These are phyloP conservation scores for Phellopilus nigrolimitatus DNA, from an alignment of 1,284 basidiomycete species.

Conservation along the genomic window DNA sequence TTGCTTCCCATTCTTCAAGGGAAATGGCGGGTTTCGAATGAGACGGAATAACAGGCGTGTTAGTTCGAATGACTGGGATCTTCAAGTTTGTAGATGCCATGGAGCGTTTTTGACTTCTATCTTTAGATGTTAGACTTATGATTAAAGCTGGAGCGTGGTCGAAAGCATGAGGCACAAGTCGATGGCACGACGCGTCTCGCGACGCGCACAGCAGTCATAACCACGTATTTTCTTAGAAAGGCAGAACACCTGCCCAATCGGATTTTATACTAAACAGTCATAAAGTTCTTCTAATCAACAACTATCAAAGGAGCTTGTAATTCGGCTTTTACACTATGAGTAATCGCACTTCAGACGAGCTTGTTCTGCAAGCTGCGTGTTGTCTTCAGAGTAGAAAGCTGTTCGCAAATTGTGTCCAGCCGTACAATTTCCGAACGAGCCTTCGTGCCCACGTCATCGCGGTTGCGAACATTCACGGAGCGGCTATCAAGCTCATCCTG, in stretches of 20 bases:
- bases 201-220: no score
- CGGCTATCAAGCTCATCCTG: constrained; percentile 82
- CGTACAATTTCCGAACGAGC: constrained; percentile 63
- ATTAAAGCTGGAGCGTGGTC: no score
- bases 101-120: no score
- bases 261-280: not conserved
- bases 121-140: no score
- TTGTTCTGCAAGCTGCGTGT: constrained; percentile 58
- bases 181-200: no score
- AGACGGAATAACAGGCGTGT: constrained; percentile 23
- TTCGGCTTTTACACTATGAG: no score
- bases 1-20: constrained; percentile 87
- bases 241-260: not conserved
- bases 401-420: constrained; percentile 59
- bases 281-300: no score
- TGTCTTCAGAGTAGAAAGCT: constrained; percentile 62
- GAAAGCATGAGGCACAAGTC: no score
- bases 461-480: constrained; percentile 93
- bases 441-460: constrained; percentile 87
- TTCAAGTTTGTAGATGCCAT: constrained; percentile 3
- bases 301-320: not conserved
- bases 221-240: not conserved
- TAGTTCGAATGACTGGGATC: constrained; percentile 2
- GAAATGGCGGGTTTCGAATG: constrained; percentile 41
- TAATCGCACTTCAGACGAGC: constrained; percentile 32